phyloP scores from a whole-genome alignment of 164 flowering plant species.

The Kingdonia uniflora region DNA sequence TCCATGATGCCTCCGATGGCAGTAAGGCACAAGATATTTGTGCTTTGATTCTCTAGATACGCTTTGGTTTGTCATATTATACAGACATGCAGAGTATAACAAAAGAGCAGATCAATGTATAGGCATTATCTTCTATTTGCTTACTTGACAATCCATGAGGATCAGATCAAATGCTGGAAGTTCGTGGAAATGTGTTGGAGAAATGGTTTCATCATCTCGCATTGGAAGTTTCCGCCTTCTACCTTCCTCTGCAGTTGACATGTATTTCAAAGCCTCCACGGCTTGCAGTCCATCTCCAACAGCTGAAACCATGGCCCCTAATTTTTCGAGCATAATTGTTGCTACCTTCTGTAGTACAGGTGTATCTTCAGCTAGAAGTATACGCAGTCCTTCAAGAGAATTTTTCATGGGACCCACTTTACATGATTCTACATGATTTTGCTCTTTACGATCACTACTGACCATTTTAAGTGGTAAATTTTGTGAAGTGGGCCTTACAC shows the following conservation, averaged over 20 bases:
- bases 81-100: too few species aligned
- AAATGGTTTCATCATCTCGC: constrained; percentile 16
- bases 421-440: constrained; percentile 12
- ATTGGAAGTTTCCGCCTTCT: constrained; percentile 13
- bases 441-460: constrained; percentile 15
- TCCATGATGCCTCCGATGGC: too few species aligned
- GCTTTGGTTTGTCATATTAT: too few species aligned
- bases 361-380: constrained; percentile 94
- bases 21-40: too few species aligned
- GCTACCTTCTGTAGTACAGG: constrained; percentile 90
- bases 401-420: constrained; percentile 24
- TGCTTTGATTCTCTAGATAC: too few species aligned
- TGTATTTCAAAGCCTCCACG: constrained; percentile 62
- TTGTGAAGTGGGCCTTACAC: constrained; percentile 15
- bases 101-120: too few species aligned
- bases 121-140: constrained; percentile 3
- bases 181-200: constrained; percentile 18
- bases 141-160: constrained; percentile 97
- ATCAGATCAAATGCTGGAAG: constrained; percentile 58
- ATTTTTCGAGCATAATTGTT: constrained; percentile 83
- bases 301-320: constrained; percentile 72
- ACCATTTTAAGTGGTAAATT: constrained; percentile 9
- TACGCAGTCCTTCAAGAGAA: constrained; percentile 59
- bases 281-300: constrained; percentile 92
- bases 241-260: constrained; percentile 20